phyloP scores from a whole-genome alignment of 768 basidiomycete species.

The Hypholoma sublateritium region DNA sequence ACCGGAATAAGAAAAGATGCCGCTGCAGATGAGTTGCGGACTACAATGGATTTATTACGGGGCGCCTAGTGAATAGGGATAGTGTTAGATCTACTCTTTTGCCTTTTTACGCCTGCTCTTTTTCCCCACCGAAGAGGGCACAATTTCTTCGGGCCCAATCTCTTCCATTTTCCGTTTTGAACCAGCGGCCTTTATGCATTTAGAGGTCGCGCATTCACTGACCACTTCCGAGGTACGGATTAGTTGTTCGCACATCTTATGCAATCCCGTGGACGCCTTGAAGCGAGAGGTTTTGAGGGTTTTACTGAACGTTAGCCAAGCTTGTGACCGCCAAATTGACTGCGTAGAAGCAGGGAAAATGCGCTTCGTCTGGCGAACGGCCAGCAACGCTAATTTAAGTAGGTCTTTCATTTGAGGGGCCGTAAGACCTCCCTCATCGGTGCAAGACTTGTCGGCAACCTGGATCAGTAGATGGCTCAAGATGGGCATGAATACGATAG shows the following conservation, averaged over 20 bases:
- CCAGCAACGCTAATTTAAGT: slow-evolving; percentile 64
- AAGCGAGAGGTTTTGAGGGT: slow-evolving; percentile 58
- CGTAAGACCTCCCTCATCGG: slow-evolving; percentile 45
- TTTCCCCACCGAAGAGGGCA: slow-evolving; percentile 10
- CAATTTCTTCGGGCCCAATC: slow-evolving; percentile 19
- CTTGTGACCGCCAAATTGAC: slow-evolving; percentile 56
- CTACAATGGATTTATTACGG: slow-evolving; percentile 22
- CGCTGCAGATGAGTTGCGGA: slow-evolving; percentile 27
- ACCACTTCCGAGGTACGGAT: slow-evolving; percentile 23
- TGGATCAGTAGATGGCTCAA: slow-evolving; percentile 51
- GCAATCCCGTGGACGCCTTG: slow-evolving; percentile 60
- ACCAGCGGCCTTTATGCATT: slow-evolving; percentile 18
- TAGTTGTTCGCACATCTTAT: slow-evolving; percentile 67
- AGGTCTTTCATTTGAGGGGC: slow-evolving; percentile 77
- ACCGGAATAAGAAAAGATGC: slow-evolving; percentile 15
- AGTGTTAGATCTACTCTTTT: slow-evolving; percentile 33
- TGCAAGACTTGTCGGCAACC: slow-evolving; percentile 47
- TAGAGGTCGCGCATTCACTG: slow-evolving; percentile 10
- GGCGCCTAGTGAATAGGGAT: slow-evolving; percentile 10
- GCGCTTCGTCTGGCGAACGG: slow-evolving; percentile 66
- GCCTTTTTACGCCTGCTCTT: slow-evolving; percentile 40
- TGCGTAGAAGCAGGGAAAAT: slow-evolving; percentile 30
- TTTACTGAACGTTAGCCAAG: slow-evolving; percentile 52
- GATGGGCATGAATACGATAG: slow-evolving; percentile 47
- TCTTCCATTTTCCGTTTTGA: slow-evolving; percentile 31